Conservation (phyloP, 768 basidiomycete species). For the Tephrocybe sp. region DNA sequence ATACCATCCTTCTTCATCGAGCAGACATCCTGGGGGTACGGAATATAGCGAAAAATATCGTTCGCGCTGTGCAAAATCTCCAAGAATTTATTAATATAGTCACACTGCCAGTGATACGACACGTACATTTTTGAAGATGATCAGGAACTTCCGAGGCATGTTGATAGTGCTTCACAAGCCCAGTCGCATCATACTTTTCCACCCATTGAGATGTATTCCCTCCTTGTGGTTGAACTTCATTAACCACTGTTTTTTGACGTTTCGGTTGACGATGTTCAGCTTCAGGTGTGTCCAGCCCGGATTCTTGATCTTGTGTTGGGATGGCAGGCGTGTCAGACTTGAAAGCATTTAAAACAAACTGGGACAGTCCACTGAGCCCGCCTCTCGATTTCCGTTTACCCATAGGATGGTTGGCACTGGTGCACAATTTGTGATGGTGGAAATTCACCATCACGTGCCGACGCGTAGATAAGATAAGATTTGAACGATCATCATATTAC, state of each 20-base stretch:
- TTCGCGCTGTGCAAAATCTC: conserved; percentile 85
- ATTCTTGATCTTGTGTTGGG: background rate
- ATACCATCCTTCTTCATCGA: conserved; percentile 98
- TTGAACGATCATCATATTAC: no score
- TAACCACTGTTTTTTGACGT: conserved; percentile 28
- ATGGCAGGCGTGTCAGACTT: conserved; percentile 16
- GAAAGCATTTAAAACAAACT: conserved; percentile 40
- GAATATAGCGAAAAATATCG: conserved; percentile 81
- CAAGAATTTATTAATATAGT: background rate
- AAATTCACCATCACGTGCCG: background rate
- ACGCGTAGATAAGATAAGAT: background rate
- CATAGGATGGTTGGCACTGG: conserved; percentile 6
- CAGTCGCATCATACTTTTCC: conserved; percentile 62
- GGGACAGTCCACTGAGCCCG: conserved; percentile 42
- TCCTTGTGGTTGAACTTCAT: conserved; percentile 13
- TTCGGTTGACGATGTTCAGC: conserved; percentile 29
- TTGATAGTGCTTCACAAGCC: conserved; percentile 71
- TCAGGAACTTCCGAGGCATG: conserved; percentile 66
- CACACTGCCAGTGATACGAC: background rate
- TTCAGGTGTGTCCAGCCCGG: no score
- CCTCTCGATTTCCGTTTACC: conserved; percentile 33
- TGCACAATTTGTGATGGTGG: background rate
- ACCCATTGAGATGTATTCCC: conserved; percentile 23
- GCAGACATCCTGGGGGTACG: conserved; percentile 65
- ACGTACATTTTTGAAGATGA: conserved; percentile 81